These are phyloP conservation scores for Atkinsonella hypoxylon DNA, from an alignment of 2,329 filamentous ascomycete species.

Conservation along the genomic window DNA sequence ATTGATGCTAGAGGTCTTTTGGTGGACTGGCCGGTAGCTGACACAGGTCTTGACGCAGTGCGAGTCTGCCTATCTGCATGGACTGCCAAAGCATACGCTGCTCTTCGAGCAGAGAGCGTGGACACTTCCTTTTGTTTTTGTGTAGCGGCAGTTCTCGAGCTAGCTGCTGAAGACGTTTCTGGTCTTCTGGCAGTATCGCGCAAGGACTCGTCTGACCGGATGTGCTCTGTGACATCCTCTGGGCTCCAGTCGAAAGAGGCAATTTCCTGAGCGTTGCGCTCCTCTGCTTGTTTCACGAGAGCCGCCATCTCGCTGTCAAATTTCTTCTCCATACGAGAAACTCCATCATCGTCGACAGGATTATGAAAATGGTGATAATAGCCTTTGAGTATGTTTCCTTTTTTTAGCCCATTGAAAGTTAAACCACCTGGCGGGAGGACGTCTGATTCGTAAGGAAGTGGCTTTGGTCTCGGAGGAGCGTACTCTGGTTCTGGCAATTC, in stretches of 20 bases:
- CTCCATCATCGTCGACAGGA: constrained; percentile 55
- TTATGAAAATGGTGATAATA: constrained; percentile 50
- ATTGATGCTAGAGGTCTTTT: constrained; percentile 20
- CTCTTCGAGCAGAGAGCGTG: constrained; percentile 34
- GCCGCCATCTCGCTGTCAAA: constrained; percentile 40
- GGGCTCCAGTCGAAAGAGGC: constrained; percentile 51
- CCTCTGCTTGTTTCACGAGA: constrained; percentile 46
- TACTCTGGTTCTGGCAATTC: constrained; percentile 86
- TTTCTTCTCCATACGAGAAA: constrained; percentile 49
- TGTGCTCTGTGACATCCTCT: constrained; percentile 39
- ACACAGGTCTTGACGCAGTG: background rate
- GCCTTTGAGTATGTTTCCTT: constrained; percentile 46
- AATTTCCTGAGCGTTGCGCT: constrained; percentile 54
- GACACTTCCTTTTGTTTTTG: constrained; percentile 14
- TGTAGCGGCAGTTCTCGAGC: constrained; percentile 3
- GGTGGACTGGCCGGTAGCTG: background rate
- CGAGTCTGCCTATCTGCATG: constrained; percentile 10
- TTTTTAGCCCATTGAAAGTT: constrained; percentile 45
- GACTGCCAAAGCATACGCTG: constrained; percentile 40
- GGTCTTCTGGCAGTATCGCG: background rate
- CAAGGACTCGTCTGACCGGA: background rate
- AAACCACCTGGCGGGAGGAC: constrained; percentile 47
- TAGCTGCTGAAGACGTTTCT: background rate
- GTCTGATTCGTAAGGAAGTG: constrained; percentile 58
- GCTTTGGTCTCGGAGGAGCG: constrained; percentile 61